A percentile compares a stretch with the other conserved stretches of the same genome.
These are phyloP conservation scores for Stenogyne calaminthoides DNA, from an alignment of 305 asterid genomes.

Conservation along the genomic window DNA sequence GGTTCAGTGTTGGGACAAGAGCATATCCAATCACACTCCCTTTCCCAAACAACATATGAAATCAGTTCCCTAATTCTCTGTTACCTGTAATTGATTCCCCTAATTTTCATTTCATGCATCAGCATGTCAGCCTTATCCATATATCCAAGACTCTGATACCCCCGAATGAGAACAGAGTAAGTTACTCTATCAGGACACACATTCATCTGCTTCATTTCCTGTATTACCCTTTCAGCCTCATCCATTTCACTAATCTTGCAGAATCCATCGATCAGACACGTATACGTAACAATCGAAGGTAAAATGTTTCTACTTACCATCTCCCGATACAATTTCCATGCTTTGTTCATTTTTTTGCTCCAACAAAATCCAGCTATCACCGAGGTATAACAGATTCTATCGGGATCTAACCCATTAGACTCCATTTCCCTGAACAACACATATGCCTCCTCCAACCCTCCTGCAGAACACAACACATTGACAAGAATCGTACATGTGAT, in stretches of 20 bases:
- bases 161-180: slow-evolving; percentile 48
- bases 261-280: slow-evolving; percentile 56
- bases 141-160: slow-evolving; percentile 30
- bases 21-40: no score
- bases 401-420: slow-evolving; percentile 26
- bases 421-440: slow-evolving; percentile 46
- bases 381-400: slow-evolving; percentile 40
- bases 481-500: no score
- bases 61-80: slow-evolving; percentile 10
- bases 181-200: slow-evolving; percentile 45
- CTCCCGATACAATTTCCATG: no score
- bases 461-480: no score
- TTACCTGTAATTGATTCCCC: slow-evolving; percentile 37
- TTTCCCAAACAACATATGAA: neutral
- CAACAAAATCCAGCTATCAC: slow-evolving; percentile 53
- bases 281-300: no score
- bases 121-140: neutral
- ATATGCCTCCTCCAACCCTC: slow-evolving; percentile 41
- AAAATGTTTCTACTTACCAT: no score
- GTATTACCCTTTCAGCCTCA: no score
- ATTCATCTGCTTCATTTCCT: slow-evolving; percentile 41
- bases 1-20: neutral
- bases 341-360: slow-evolving; percentile 36
- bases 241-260: slow-evolving; percentile 27
- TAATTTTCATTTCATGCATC: slow-evolving; percentile 36